Conservation (phyloP, 768 basidiomycete species). For the Mycena filopes region DNA sequence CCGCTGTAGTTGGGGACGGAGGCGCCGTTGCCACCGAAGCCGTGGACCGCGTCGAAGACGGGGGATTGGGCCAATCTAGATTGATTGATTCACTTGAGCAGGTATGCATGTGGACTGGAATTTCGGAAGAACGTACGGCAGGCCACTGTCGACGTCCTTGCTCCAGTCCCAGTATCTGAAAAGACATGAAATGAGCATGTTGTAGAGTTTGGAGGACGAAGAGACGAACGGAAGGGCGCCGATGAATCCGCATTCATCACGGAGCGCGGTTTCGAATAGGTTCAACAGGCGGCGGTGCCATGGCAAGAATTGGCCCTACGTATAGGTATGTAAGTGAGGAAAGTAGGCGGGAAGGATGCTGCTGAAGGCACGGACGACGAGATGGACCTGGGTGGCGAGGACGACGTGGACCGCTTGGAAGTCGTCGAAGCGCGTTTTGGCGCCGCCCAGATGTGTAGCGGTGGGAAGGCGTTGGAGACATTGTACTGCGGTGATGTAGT, state of each 20-base stretch:
- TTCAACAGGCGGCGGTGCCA: conserved; percentile 49
- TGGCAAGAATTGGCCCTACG: conserved; percentile 49
- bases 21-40: conserved; percentile 52
- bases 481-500: conserved; percentile 41
- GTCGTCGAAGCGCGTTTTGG: conserved; percentile 51
- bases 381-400: conserved; percentile 43
- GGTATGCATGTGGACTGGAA: too few relatives aligned
- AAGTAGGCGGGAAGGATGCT: too few relatives aligned
- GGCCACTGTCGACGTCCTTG: conserved; percentile 42
- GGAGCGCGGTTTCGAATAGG: conserved; percentile 46
- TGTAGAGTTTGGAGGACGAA: background rate
- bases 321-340: background rate
- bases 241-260: conserved; percentile 48
- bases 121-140: conserved; percentile 32
- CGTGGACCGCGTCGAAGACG: conserved; percentile 47
- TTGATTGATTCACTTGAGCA: too few relatives aligned
- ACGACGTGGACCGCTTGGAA: conserved; percentile 50
- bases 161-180: conserved; percentile 56
- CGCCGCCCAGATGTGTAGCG: conserved; percentile 32
- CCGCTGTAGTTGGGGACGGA: conserved; percentile 38
- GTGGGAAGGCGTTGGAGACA: conserved; percentile 47
- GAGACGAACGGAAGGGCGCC: conserved; percentile 46
- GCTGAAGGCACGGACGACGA: conserved; percentile 41
- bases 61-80: conserved; percentile 46
- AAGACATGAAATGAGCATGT: background rate